Percentiles rank a stretch among this genome's conserved stretches.
phyloP scores from a whole-genome alignment of 2,329 filamentous ascomycete genomes.

The Nigrospora sphaerica region DNA sequence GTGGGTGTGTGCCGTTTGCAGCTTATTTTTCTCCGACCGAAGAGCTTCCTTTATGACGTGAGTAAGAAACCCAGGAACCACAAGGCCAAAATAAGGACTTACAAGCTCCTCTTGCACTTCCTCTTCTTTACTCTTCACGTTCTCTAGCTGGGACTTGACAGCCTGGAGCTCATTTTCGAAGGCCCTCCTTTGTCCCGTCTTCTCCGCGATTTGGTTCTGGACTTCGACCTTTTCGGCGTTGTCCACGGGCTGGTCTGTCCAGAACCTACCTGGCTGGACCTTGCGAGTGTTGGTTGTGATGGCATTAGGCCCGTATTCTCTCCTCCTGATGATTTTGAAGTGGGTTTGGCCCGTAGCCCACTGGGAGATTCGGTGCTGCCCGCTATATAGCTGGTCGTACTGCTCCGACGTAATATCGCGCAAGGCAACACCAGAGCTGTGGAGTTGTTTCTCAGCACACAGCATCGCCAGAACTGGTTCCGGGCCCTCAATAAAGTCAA shows the following conservation, averaged over 20 bases:
- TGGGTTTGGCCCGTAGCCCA: constrained; percentile 64
- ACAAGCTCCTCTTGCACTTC: constrained; percentile 40
- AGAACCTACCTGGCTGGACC: constrained; percentile 56
- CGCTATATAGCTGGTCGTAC: constrained; percentile 56
- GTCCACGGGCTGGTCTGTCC: constrained; percentile 75
- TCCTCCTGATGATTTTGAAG: constrained; percentile 62
- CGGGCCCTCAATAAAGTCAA: constrained; percentile 75
- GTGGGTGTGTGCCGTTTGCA: constrained; percentile 59
- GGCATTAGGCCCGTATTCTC: constrained; percentile 72
- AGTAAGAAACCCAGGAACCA: constrained; percentile 7
- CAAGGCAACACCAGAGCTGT: constrained; percentile 60
- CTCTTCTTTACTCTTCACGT: constrained; percentile 30
- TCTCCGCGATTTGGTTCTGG: constrained; percentile 41
- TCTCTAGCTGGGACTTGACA: constrained; percentile 27
- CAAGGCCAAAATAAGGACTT: constrained; percentile 8
- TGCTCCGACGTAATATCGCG: constrained; percentile 58
- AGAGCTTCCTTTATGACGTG: constrained; percentile 34
- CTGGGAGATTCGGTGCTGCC: constrained; percentile 45
- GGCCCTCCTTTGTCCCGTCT: constrained; percentile 24
- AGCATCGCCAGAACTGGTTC: constrained; percentile 82
- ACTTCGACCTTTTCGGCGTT: constrained; percentile 55
- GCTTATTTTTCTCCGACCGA: constrained; percentile 54
- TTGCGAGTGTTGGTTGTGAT: constrained; percentile 60
- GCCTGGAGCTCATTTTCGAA: constrained; percentile 26
- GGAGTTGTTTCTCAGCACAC: constrained; percentile 64